Evolutionary conservation across 2,329 filamentous ascomycete genomes (phyloP), one percentile per base, ranked within the genome.

Genomic region (Beauveria bassiana): DNA sequence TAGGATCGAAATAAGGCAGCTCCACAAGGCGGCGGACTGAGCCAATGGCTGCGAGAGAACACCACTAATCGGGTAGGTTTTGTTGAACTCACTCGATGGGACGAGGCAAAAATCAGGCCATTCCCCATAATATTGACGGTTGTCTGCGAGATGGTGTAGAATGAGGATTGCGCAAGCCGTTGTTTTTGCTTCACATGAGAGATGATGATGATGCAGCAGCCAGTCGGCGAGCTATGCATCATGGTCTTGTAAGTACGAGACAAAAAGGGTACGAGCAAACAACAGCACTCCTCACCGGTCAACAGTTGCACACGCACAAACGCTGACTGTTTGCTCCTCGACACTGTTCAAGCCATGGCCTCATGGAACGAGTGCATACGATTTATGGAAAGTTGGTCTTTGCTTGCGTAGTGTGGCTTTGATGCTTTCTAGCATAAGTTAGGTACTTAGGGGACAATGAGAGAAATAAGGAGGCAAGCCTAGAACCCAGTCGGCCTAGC

Each of bases 41-140:
- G 47, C 57, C 57, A 59, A 59, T 59, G 38, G 38, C 24, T 34
- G 49, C 4, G n/a, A 52, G 14, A 22, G 47, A 16, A 40, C 5
- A 26, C 16, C 47, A 52, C 57, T 52, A 59, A 59, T 59, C 57
- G 57, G 57, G 57, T 14, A 59, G 26, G 47, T 52, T 59, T 52
- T 3, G 38, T 42, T 22, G 24, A 20, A 31, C 34, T 38, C 34
- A 38, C 14, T 50, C 9, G 18, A 42, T 52, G 57, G 31, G 57
- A 59, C n/a, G 47, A 26, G 52, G n/a, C 43, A 18, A 24, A 12
- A 57, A 28, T 61, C 60, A 61, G 60, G 52, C 52, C 60, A 61
- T 52, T 57, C 52, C 46, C 60, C 60, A 61, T 56, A 53, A 40
- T 54, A 46, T 26, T 6, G 34, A 34, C 18, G 18, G 40, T 4